Conservation (phyloP, 1,139 yeast species). For the Ogataea hybrid region DNA sequence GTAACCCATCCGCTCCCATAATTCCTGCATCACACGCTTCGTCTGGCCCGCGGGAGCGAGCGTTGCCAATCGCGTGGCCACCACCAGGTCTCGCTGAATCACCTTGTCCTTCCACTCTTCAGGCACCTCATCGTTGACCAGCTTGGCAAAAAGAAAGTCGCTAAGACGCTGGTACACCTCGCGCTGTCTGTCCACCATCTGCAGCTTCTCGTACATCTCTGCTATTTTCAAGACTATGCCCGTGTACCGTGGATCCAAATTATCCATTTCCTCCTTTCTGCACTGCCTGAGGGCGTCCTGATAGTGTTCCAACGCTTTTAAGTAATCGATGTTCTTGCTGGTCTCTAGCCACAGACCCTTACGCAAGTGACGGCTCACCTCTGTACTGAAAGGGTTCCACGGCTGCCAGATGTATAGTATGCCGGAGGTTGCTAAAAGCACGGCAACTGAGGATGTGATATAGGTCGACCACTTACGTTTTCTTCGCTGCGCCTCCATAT, state of each 20-base stretch:
- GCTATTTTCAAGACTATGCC: slow-evolving; percentile 85
- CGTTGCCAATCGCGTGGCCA: slow-evolving; percentile 26
- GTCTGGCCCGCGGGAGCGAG: slow-evolving; percentile 17
- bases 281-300: slow-evolving; percentile 49
- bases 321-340: slow-evolving; percentile 59
- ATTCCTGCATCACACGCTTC: slow-evolving; percentile 11
- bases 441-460: slow-evolving; percentile 9
- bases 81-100: slow-evolving; percentile 30
- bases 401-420: slow-evolving; percentile 33
- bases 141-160: slow-evolving; percentile 27
- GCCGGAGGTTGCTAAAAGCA: slow-evolving; percentile 12
- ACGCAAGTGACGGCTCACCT: slow-evolving; percentile 67
- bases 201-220: slow-evolving; percentile 59
- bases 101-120: slow-evolving; percentile 25
- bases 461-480: slow-evolving; percentile 12
- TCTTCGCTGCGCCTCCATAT: slow-evolving; percentile 10
- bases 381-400: slow-evolving; percentile 33
- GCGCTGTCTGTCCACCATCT: slow-evolving; percentile 23
- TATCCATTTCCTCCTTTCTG: slow-evolving; percentile 45
- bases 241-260: slow-evolving; percentile 68
- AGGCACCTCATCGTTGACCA: slow-evolving; percentile 24
- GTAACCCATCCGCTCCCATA: slow-evolving; percentile 26
- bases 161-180: slow-evolving; percentile 24
- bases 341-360: slow-evolving; percentile 85
- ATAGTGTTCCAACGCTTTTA: slow-evolving; percentile 67